A percentile compares a stretch with the other conserved stretches of the same genome.
Conservation (phyloP, 129 eudicot genomes). For the Flaveria robusta region DNA sequence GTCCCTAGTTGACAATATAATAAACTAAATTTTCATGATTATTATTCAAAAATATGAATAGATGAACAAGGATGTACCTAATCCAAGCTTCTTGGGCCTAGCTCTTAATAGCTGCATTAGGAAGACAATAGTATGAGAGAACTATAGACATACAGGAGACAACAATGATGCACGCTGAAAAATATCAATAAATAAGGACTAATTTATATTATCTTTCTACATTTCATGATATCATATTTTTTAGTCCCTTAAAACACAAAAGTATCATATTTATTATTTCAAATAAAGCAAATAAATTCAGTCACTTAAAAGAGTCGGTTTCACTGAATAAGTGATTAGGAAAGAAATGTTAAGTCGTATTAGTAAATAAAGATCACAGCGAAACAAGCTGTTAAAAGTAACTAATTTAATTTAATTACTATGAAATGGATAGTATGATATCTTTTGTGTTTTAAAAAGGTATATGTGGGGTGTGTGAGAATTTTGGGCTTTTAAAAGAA, state of each 20-base stretch:
- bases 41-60: neutral
- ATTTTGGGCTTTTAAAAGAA: neutral
- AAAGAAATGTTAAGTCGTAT: neutral
- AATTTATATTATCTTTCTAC: neutral
- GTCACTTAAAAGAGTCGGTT: neutral
- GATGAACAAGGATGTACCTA: constrained; percentile 51
- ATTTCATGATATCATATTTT: neutral
- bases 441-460: neutral
- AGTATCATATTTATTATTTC: neutral
- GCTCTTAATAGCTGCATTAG: constrained; percentile 70
- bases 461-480: neutral
- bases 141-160: neutral
- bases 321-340: neutral
- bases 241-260: neutral
- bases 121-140: constrained; percentile 10
- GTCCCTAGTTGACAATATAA: constrained; percentile 57
- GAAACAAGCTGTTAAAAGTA: neutral
- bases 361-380: neutral
- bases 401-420: neutral
- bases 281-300: neutral
- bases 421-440: neutral
- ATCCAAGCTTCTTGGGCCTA: constrained; percentile 84
- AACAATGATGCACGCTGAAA: neutral
- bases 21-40: constrained; percentile 23
- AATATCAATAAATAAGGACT: neutral